phyloP scores from a whole-genome alignment of 129 eudicot genomes.

The Centaurea solstitialis region DNA sequence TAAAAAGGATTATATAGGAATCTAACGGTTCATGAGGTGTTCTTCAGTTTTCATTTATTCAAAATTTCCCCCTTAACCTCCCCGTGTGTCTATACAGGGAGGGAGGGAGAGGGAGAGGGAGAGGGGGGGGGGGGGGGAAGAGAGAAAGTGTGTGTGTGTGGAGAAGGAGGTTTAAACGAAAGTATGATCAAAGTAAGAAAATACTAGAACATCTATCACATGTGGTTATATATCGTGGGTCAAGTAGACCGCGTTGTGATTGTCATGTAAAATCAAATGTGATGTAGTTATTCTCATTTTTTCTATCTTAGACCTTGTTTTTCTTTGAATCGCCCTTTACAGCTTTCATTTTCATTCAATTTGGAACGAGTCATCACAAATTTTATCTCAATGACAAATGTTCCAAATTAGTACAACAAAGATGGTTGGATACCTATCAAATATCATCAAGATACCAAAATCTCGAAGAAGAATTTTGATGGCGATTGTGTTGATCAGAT shows the following conservation, averaged over 20 bases:
- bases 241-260: background rate
- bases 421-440: background rate
- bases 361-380: background rate
- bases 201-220: too few species aligned
- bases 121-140: too few species aligned
- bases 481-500: background rate
- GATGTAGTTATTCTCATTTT: background rate
- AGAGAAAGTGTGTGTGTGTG: too few species aligned
- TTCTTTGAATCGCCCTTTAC: background rate
- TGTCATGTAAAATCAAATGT: background rate
- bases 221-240: background rate
- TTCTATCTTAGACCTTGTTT: background rate
- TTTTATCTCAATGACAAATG: background rate
- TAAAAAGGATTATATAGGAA: too few species aligned
- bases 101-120: too few species aligned
- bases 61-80: too few species aligned
- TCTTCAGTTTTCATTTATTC: too few species aligned
- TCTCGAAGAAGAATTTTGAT: background rate
- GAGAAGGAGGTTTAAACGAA: background rate
- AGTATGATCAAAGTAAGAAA: too few species aligned
- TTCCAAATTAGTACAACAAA: background rate
- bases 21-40: too few species aligned
- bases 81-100: too few species aligned
- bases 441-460: background rate
- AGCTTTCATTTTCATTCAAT: background rate